phyloP scores from a whole-genome alignment of 2,329 filamentous ascomycete genomes.

The Lasiodiplodia gonubiensis region DNA sequence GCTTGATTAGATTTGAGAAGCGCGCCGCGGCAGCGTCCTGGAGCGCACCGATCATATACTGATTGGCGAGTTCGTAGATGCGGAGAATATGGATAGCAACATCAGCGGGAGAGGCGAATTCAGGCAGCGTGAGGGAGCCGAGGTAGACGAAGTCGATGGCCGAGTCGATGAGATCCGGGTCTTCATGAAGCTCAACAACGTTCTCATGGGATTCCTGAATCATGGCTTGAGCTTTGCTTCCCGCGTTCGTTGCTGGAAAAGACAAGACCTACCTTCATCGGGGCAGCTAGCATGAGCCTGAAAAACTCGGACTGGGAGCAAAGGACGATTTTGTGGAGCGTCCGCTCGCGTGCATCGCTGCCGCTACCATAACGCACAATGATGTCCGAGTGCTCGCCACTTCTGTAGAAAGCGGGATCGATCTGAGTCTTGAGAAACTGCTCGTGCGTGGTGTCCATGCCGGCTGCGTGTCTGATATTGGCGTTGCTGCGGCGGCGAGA shows the following conservation, averaged over 20 bases:
- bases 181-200: not conserved
- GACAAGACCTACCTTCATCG: not conserved
- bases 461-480: not conserved
- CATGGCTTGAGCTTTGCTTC: not conserved
- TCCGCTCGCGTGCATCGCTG: not conserved
- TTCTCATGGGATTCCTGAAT: not conserved
- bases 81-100: not conserved
- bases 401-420: not conserved
- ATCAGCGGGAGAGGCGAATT: not conserved
- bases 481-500: not conserved
- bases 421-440: not conserved
- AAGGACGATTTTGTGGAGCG: conserved; percentile 9
- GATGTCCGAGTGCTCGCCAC: conserved; percentile 6
- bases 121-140: not conserved
- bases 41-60: not conserved
- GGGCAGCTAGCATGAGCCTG: conserved; percentile 1
- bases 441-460: not conserved
- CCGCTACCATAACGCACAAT: not conserved
- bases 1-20: not conserved
- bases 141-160: not conserved
- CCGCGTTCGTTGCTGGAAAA: not conserved
- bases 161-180: not conserved
- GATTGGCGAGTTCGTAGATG: not conserved
- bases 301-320: conserved; percentile 16
- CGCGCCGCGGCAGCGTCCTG: not conserved